Conservation (phyloP, 2,329 filamentous ascomycete genomes). For the Verticillium zaregamsianum region DNA sequence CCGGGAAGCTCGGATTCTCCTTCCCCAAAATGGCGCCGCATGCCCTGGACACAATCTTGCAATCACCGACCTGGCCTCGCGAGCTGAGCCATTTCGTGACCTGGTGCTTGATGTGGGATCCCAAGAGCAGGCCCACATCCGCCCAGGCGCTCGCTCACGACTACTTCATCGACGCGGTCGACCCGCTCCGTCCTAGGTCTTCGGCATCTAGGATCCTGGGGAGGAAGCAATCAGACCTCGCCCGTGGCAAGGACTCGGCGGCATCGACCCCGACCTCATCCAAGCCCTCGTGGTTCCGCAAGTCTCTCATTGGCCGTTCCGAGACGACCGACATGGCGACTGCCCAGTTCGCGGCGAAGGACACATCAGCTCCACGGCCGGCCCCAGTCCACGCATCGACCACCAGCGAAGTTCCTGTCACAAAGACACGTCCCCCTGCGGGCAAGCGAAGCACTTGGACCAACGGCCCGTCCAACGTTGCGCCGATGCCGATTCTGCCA, state of each 20-base stretch:
- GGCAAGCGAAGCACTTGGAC: constrained; percentile 92
- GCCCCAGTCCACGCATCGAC: constrained; percentile 38
- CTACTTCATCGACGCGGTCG: constrained; percentile 88
- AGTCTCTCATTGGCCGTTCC: constrained; percentile 81
- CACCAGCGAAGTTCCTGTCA: constrained; percentile 34
- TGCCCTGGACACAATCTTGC: constrained; percentile 90
- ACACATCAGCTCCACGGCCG: constrained; percentile 38
- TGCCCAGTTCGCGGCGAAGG: constrained; percentile 42
- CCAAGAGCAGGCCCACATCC: constrained; percentile 84
- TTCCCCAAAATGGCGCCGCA: constrained; percentile 99
- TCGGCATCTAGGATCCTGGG: constrained; percentile 79
- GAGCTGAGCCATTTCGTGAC: constrained; percentile 91
- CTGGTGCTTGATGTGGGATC: constrained; percentile 99
- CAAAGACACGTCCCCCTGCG: constrained; percentile 47
- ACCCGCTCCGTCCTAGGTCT: constrained; percentile 88
- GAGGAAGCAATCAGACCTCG: constrained; percentile 84
- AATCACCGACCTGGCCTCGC: constrained; percentile 84
- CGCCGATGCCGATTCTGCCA: constrained; percentile 92
- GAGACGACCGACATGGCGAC: constrained; percentile 61
- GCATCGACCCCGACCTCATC: constrained; percentile 58
- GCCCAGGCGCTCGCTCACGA: constrained; percentile 92
- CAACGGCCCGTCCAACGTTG: constrained; percentile 72
- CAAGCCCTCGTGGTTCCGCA: constrained; percentile 95
- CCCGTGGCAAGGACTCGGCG: constrained; percentile 57
- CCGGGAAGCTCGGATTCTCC: constrained; percentile 94